Conservation (phyloP, 495 filamentous ascomycete genomes). For the Lepidopterella palustris region DNA sequence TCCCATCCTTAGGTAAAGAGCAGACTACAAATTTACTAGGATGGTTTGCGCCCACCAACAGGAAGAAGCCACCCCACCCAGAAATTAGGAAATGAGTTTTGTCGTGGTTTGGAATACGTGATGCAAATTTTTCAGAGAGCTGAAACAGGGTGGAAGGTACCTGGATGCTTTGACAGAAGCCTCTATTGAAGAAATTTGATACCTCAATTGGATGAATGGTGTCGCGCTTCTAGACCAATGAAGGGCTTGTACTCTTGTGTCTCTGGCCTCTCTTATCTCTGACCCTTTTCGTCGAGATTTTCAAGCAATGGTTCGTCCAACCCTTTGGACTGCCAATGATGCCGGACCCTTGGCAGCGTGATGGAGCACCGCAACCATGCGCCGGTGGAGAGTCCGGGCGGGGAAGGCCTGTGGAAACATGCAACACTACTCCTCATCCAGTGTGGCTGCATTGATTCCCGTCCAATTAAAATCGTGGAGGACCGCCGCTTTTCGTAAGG, state of each 20-base stretch:
- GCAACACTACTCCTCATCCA: background rate
- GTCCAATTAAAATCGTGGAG: background rate
- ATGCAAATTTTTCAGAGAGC: background rate
- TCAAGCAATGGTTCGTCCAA: too few relatives aligned
- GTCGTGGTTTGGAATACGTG: too few relatives aligned
- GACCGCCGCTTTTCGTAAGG: slow-evolving; percentile 2
- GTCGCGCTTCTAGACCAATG: background rate
- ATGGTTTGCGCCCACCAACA: too few relatives aligned
- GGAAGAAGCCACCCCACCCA: too few relatives aligned
- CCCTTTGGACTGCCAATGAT: too few relatives aligned
- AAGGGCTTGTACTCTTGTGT: background rate
- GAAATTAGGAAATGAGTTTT: too few relatives aligned
- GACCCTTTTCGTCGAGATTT: too few relatives aligned
- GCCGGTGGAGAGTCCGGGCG: background rate
- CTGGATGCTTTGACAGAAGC: background rate
- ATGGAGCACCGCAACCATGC: background rate
- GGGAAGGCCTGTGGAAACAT: background rate
- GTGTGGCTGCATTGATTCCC: background rate
- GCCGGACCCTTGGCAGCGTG: background rate
- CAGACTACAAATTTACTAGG: too few relatives aligned
- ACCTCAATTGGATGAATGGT: background rate
- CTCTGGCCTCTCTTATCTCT: background rate
- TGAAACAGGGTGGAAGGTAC: background rate
- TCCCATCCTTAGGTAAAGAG: too few relatives aligned
- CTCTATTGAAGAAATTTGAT: background rate